These are phyloP conservation scores for Boletus sp. DNA, from an alignment of 768 basidiomycete genomes.

Conservation along the genomic window DNA sequence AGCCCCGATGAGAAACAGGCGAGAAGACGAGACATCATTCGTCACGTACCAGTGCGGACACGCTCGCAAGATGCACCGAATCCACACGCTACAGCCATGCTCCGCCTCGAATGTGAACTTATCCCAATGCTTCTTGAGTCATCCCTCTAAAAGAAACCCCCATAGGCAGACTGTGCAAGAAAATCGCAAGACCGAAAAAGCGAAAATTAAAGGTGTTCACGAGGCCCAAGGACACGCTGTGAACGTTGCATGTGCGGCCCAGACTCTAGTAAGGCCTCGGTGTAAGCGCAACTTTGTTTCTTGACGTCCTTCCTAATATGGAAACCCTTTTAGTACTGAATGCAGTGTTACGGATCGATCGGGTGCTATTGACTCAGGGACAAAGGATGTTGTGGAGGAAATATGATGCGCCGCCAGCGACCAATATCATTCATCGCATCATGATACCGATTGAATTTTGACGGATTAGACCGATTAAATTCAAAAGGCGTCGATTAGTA, in stretches of 20 bases:
- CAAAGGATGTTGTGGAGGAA: too few species aligned
- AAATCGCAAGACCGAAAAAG: not conserved
- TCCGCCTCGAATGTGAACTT: too few species aligned
- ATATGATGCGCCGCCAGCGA: too few species aligned
- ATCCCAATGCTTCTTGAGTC: too few species aligned
- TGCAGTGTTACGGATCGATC: too few species aligned
- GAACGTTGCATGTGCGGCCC: not conserved
- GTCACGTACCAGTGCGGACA: not conserved
- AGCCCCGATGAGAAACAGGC: not conserved
- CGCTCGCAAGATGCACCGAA: not conserved
- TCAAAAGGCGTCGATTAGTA: too few species aligned
- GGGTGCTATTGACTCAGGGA: too few species aligned
- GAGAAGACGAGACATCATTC: not conserved
- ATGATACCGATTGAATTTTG: too few species aligned
- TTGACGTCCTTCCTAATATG: too few species aligned
- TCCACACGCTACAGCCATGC: not conserved
- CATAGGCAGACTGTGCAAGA: not conserved
- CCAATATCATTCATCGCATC: too few species aligned
- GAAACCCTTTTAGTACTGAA: too few species aligned
- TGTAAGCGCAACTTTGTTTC: conserved; percentile 1
- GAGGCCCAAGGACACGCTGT: not conserved
- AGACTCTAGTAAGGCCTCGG: not conserved
- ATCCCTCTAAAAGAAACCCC: not conserved
- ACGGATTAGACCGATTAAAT: too few species aligned
- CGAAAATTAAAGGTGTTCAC: not conserved